Conservation (phyloP, 2,329 filamentous ascomycete species). For the Fusarium aywerte region DNA sequence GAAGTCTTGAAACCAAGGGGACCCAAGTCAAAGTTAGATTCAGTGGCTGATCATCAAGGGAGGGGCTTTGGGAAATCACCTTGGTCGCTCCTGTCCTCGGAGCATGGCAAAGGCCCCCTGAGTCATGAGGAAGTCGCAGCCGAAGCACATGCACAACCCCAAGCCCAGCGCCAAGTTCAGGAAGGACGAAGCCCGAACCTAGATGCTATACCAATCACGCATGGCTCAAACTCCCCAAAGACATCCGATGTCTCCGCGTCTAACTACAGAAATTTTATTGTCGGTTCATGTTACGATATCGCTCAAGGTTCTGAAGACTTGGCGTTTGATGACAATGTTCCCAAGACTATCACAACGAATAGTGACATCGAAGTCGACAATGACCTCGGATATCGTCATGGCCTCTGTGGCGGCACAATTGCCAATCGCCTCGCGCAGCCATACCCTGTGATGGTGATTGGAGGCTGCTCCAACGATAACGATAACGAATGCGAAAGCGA, state of each 20-base stretch:
- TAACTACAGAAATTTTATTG: neutral
- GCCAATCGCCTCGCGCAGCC: neutral
- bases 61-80: neutral
- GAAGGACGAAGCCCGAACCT: neutral
- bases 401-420: neutral
- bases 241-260: neutral
- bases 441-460: neutral
- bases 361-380: neutral
- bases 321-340: neutral
- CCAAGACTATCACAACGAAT: neutral
- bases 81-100: neutral
- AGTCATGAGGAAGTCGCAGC: conserved; percentile 2
- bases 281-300: neutral
- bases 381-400: neutral
- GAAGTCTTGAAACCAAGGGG: neutral
- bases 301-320: neutral
- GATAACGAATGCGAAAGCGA: neutral
- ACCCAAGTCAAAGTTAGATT: neutral
- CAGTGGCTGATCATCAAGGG: neutral
- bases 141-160: neutral
- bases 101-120: neutral
- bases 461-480: too few relatives aligned
- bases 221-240: neutral
- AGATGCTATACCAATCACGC: neutral
- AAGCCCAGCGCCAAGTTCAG: neutral